Evolutionary conservation across 2,329 filamentous ascomycete genomes (phyloP).

Genomic region (Aspergillus fumigatiaffinis): DNA sequence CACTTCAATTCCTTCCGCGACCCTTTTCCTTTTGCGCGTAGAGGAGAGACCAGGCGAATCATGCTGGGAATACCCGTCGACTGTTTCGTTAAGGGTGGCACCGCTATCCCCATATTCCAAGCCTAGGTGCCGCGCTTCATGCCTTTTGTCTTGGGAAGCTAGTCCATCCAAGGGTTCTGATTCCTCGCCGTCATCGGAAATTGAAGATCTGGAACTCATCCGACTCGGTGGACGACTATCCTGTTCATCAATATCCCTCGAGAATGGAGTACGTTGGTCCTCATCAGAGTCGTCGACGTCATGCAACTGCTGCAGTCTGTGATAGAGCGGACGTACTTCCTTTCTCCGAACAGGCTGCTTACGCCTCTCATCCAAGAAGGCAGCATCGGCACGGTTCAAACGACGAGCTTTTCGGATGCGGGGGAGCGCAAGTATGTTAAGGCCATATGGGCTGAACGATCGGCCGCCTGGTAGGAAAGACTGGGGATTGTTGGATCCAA

Average conservation of each 20-base stretch:
- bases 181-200: slow-evolving; percentile 45
- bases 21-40: slow-evolving; percentile 68
- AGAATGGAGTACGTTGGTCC: slow-evolving; percentile 64
- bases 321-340: slow-evolving; percentile 74
- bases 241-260: slow-evolving; percentile 76
- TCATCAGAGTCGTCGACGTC: slow-evolving; percentile 85
- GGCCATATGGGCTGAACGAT: slow-evolving; percentile 30
- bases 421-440: slow-evolving; percentile 64
- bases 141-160: slow-evolving; percentile 17
- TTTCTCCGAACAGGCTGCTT: slow-evolving; percentile 54
- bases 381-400: slow-evolving; percentile 56
- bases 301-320: slow-evolving; percentile 69
- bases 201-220: slow-evolving; percentile 51
- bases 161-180: slow-evolving; percentile 16
- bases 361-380: slow-evolving; percentile 66
- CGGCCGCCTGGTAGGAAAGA: slow-evolving; percentile 39
- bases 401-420: slow-evolving; percentile 67
- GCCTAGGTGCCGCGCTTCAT: slow-evolving; percentile 10
- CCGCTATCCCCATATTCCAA: slow-evolving; percentile 13
- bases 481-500: slow-evolving; percentile 59
- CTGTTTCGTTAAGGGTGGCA: slow-evolving; percentile 18
- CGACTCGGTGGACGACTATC: slow-evolving; percentile 79
- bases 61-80: slow-evolving; percentile 21
- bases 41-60: slow-evolving; percentile 50
- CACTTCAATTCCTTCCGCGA: slow-evolving; percentile 63